Evolutionary conservation across 805 yeast species (phyloP).

Genomic region (Metschnikowia reukaufii): DNA sequence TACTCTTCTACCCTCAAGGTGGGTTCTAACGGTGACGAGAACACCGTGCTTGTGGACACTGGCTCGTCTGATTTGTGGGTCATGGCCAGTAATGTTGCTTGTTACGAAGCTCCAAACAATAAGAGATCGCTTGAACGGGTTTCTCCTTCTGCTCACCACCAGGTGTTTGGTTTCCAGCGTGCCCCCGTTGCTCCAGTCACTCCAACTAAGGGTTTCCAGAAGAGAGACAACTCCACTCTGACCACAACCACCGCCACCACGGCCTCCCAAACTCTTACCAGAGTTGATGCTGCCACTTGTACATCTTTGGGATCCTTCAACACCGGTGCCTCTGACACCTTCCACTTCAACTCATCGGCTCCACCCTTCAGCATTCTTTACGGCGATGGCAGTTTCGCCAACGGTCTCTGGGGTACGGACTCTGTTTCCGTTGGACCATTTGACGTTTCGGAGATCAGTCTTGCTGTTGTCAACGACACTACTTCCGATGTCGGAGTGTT

Average conservation of each 20-base stretch:
- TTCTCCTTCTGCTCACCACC: constrained; percentile 1
- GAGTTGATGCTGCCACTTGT: constrained; percentile 13
- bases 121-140: constrained; percentile 1
- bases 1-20: constrained; percentile 15
- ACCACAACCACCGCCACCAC: neutral
- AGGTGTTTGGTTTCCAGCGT: neutral
- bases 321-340: neutral
- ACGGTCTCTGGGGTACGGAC: constrained; percentile 1
- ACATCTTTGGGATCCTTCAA: neutral
- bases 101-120: neutral
- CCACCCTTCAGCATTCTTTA: neutral
- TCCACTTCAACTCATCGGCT: constrained; percentile 22
- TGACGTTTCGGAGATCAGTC: neutral
- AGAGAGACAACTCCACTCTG: neutral
- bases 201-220: neutral
- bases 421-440: neutral
- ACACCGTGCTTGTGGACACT: constrained; percentile 42
- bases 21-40: constrained; percentile 19
- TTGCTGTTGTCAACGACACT: neutral
- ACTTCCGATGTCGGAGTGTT: neutral
- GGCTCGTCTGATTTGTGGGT: constrained; percentile 48
- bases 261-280: neutral
- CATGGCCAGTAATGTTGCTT: constrained; percentile 23
- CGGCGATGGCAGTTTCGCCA: neutral
- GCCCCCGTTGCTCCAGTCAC: neutral